Conservation (phyloP, 768 basidiomycete genomes). For the Termitomyces sp. region DNA sequence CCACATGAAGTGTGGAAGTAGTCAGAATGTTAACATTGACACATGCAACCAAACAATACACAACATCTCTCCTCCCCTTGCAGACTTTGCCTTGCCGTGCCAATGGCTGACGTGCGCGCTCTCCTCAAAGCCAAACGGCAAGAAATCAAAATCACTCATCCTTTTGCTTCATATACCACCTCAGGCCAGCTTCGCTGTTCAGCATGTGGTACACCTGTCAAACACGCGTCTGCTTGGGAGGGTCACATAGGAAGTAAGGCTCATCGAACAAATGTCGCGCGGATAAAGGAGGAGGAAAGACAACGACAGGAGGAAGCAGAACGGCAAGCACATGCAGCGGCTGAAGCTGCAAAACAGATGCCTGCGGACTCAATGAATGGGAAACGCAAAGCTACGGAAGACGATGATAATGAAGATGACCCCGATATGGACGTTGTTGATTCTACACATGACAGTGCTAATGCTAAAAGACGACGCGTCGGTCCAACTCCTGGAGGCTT, state of each 20-base stretch:
- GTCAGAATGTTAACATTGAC: too few species aligned
- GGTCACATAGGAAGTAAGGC: conserved; percentile 80
- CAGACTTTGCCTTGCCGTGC: not conserved
- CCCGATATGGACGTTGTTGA: conserved; percentile 17
- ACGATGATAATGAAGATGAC: conserved; percentile 9
- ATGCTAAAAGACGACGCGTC: conserved; percentile 12
- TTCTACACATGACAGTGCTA: conserved; percentile 17
- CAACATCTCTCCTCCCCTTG: not conserved
- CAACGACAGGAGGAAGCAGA: conserved; percentile 28
- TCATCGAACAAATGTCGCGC: conserved; percentile 64
- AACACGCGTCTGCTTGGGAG: conserved; percentile 82
- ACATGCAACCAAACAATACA: conserved; percentile 2
- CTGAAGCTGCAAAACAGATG: conserved; percentile 9
- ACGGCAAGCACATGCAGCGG: conserved; percentile 21
- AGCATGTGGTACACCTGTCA: conserved; percentile 58
- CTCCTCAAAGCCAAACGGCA: conserved; percentile 82
- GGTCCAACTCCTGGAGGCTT: conserved; percentile 27
- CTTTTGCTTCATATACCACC: conserved; percentile 62
- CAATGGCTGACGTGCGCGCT: conserved; percentile 77
- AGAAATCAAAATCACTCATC: conserved; percentile 67
- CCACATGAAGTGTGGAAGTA: too few species aligned
- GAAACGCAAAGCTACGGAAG: conserved; percentile 24
- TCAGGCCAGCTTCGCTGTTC: conserved; percentile 66
- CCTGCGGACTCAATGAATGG: conserved; percentile 7
- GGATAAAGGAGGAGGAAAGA: conserved; percentile 51